Conservation (phyloP, 495 filamentous ascomycete genomes). For the Parachaetomium inaequale region DNA sequence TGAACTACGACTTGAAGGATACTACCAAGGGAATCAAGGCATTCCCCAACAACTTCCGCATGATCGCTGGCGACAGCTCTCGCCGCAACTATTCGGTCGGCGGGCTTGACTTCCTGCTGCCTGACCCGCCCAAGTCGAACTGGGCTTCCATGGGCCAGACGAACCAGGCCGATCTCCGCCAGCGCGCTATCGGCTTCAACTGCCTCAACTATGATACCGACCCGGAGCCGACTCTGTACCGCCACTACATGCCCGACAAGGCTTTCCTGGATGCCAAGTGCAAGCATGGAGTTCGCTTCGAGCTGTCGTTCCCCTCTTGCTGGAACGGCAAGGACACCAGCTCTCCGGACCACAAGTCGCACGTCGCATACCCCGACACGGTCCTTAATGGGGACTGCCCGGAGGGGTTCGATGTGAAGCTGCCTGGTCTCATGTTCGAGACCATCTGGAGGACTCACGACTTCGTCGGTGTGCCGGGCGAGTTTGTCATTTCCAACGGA, state of each 20-base stretch:
- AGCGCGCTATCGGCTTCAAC: conserved; percentile 88
- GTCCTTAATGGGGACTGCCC: conserved; percentile 79
- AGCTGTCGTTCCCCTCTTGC: conserved; percentile 89
- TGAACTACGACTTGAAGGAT: conserved; percentile 49
- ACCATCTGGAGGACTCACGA: conserved; percentile 77
- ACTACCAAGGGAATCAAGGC: conserved; percentile 55
- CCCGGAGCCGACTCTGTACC: conserved; percentile 68
- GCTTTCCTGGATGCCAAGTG: conserved; percentile 72
- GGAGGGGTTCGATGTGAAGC: conserved; percentile 60
- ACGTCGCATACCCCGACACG: conserved; percentile 72
- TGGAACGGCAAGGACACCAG: conserved; percentile 74
- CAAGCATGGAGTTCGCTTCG: conserved; percentile 69
- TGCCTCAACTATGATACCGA: conserved; percentile 70
- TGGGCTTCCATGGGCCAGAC: conserved; percentile 58
- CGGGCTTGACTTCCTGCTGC: conserved; percentile 37
- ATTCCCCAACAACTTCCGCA: conserved; percentile 76
- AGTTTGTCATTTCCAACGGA: conserved; percentile 79
- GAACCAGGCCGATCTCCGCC: conserved; percentile 62
- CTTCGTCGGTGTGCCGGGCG: conserved; percentile 62
- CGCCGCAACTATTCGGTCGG: conserved; percentile 69
- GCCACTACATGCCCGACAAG: conserved; percentile 79
- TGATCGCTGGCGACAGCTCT: conserved; percentile 73
- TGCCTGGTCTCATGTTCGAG: conserved; percentile 79
- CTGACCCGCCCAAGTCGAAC: conserved; percentile 67
- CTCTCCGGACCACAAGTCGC: conserved; percentile 59